Base-by-base conservation (phyloP, 306 rosid species). In the Cicer bijugum region DNA sequence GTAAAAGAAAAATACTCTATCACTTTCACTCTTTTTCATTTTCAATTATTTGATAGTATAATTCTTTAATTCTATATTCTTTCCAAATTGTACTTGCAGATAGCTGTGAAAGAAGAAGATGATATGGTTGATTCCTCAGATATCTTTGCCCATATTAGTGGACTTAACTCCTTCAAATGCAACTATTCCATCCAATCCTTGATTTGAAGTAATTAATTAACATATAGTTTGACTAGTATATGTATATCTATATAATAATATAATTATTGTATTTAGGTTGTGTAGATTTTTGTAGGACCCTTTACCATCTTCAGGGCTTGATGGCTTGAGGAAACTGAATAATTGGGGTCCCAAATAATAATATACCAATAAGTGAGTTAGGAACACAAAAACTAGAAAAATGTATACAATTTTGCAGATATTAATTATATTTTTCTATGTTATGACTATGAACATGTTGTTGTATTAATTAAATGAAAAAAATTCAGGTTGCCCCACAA, bases 131-230 rank as follows among this genome's bases (percentile, higher is more conserved):
- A 95, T 85, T 91, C 97, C 78, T 88, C 99, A 52, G 99, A 91
- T 68, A 91, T 95, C 65, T 91, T 91, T 84, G 91, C 97, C 48
- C 99, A 90, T 77, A 91, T 95, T 72, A 92, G 96, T 88, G 99
- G 99, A 17, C 93, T 95, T 72, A 95, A 95, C 89, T 95, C 99
- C 76, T 92, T 95, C 90, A 90, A 91, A 79, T 90, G 91, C 92
- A 92, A 83, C 91, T 90, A 82, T 77, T 88, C 93, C 67, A 88
- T 88, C 83, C 99, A 90, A 39, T 91, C 99, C 10, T 92, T 96
- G 99, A 91, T 89, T 80, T 90, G 86, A 91, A 45, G 67, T 5
- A 35, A 59, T 55, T 55, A 67, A 60, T 5, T 42, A 55, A 19
- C 50, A 67, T 46, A 50, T 57, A 43, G 55, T 75, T 75, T 68